Evolutionary conservation across 345 rosid species (phyloP).

Genomic region (Iberis pinnata): DNA sequence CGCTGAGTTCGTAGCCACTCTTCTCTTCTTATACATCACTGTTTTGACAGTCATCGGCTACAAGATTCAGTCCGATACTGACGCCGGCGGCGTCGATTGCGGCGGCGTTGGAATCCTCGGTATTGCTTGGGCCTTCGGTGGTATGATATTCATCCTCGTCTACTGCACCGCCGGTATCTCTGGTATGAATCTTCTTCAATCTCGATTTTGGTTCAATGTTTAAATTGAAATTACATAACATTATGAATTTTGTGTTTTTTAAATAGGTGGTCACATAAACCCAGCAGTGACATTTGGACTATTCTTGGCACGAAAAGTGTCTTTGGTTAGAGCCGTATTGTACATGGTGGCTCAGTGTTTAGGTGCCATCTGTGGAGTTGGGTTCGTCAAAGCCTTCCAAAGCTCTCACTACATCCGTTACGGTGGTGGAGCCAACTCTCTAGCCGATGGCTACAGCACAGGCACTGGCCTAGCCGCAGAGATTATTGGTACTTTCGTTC

Average conservation of each 20-base stretch:
- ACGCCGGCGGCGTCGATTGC: slow-evolving; percentile 28
- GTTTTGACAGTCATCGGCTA: slow-evolving; percentile 83
- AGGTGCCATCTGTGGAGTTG: slow-evolving; percentile 64
- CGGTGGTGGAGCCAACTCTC: slow-evolving; percentile 58
- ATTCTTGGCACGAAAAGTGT: slow-evolving; percentile 54
- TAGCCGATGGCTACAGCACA: slow-evolving; percentile 41
- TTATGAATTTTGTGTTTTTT: background rate
- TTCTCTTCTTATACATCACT: slow-evolving; percentile 71
- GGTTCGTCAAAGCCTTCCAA: slow-evolving; percentile 55
- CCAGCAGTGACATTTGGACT: slow-evolving; percentile 68
- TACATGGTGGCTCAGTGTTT: slow-evolving; percentile 63
- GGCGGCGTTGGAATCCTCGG: slow-evolving; percentile 84
- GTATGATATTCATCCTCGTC: slow-evolving; percentile 46
- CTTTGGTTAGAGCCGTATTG: slow-evolving; percentile 51
- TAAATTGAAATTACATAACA: background rate
- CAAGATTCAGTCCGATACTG: slow-evolving; percentile 38
- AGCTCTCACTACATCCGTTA: slow-evolving; percentile 40
- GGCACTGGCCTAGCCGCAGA: slow-evolving; percentile 61
- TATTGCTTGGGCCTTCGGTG: slow-evolving; percentile 94
- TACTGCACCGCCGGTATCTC: slow-evolving; percentile 96
- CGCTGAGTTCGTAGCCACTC: slow-evolving; percentile 84
- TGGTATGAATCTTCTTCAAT: slow-evolving; percentile 41
- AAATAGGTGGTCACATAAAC: slow-evolving; percentile 58
- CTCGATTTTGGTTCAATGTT: slow-evolving; percentile 2
- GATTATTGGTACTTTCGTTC: slow-evolving; percentile 61